phyloP scores from a whole-genome alignment of 192 early-diverging fungal species.

The Entrophospora sp. region DNA sequence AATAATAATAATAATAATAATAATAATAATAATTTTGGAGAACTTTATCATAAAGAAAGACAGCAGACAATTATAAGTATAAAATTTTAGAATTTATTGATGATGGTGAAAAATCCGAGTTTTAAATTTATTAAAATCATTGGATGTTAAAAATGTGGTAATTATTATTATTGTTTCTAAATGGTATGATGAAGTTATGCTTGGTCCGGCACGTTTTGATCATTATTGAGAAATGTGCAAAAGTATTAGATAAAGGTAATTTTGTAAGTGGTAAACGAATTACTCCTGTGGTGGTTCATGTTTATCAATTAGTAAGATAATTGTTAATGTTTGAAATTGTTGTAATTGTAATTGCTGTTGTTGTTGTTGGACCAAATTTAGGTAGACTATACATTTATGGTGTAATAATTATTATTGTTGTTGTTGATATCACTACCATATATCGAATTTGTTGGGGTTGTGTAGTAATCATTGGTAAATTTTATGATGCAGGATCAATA shows the following conservation, averaged over 20 bases:
- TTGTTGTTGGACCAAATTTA: no score
- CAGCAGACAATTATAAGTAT: neutral
- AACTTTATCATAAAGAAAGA: no score
- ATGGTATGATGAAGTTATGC: conserved; percentile 3
- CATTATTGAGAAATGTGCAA: conserved; percentile 13
- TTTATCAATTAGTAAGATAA: neutral
- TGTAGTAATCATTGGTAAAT: no score
- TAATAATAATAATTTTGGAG: no score
- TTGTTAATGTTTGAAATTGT: conserved; percentile 20
- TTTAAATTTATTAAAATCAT: conserved; percentile 2
- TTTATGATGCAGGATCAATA: no score
- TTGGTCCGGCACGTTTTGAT: conserved; percentile 13
- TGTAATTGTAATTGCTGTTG: no score
- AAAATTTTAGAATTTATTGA: conserved; percentile 2
- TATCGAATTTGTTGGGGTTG: no score
- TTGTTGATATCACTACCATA: no score
- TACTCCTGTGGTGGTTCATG: neutral
- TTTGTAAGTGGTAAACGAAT: neutral
- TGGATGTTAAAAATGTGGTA: conserved; percentile 10
- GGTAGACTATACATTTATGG: no score
- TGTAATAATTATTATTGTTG: no score
- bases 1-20: neutral
- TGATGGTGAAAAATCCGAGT: conserved; percentile 11
- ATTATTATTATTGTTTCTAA: conserved; percentile 5
- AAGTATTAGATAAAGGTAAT: conserved; percentile 14